Evolutionary conservation across 2,329 filamentous ascomycete genomes (phyloP).

Genomic region (Fusarium metavorans): DNA sequence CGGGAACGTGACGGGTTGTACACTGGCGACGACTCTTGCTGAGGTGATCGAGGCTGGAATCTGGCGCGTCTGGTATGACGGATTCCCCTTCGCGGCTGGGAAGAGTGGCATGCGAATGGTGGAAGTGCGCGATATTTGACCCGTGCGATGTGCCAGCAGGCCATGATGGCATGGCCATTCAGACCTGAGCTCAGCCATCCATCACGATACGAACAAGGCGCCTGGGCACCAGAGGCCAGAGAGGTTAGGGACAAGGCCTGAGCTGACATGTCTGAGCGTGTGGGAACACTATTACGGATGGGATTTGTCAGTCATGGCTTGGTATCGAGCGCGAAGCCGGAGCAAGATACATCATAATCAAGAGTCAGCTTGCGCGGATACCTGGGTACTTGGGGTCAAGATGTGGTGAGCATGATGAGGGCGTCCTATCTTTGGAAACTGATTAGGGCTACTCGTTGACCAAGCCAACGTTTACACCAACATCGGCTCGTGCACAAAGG

Average conservation of each 20-base stretch:
- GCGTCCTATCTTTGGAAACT: conserved; percentile 32
- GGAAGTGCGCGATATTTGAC: conserved; percentile 40
- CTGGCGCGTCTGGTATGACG: conserved; percentile 24
- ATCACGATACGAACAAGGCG: conserved; percentile 27
- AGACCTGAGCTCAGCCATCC: conserved; percentile 34
- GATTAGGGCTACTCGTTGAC: conserved; percentile 33
- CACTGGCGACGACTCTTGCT: conserved; percentile 17
- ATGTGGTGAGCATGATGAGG: conserved; percentile 13
- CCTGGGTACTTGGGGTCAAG: conserved; percentile 20
- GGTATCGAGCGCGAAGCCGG: conserved; percentile 16
- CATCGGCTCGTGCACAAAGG: conserved; percentile 21
- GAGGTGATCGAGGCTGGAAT: conserved; percentile 21
- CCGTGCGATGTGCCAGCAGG: conserved; percentile 22
- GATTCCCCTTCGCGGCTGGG: conserved; percentile 13
- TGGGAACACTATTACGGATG: conserved; percentile 13
- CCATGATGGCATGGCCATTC: conserved; percentile 21
- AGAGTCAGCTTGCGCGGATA: conserved; percentile 9
- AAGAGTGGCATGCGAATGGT: conserved; percentile 19
- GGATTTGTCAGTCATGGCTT: conserved; percentile 25
- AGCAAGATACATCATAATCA: conserved; percentile 16
- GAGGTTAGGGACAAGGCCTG: conserved; percentile 2
- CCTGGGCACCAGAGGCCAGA: conserved; percentile 19
- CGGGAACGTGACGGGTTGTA: conserved; percentile 42
- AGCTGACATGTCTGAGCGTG: neutral
- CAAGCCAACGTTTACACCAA: conserved; percentile 5